A percentile compares a stretch with the other conserved stretches of the same genome.
phyloP scores from a whole-genome alignment of 306 rosid species.

The Quercus berberidifolia region DNA sequence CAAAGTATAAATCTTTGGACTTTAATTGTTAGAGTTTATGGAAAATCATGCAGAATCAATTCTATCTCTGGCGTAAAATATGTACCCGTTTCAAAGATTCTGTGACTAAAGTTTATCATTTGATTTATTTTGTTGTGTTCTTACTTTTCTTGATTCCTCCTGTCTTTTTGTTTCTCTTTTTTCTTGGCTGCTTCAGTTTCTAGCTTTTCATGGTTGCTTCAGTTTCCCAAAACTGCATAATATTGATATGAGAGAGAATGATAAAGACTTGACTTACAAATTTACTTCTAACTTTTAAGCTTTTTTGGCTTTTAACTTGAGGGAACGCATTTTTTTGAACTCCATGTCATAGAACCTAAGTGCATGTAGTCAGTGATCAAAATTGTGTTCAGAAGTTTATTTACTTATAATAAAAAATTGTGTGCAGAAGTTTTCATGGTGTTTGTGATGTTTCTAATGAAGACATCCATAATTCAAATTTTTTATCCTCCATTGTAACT shows the following conservation, averaged over 20 bases:
- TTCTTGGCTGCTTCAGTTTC: background rate
- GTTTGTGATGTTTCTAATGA: too few species aligned
- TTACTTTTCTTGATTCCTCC: background rate
- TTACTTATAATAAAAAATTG: background rate
- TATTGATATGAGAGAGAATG: background rate
- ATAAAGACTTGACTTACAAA: too few species aligned
- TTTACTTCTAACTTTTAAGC: too few species aligned
- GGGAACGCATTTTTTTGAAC: too few species aligned
- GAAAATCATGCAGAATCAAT: background rate
- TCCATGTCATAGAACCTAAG: too few species aligned
- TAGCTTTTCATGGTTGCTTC: background rate
- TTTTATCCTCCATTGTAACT: too few species aligned
- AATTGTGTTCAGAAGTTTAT: background rate
- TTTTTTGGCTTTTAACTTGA: too few species aligned
- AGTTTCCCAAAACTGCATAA: background rate
- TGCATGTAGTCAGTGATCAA: background rate
- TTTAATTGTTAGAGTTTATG: background rate
- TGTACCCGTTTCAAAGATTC: background rate
- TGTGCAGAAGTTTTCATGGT: too few species aligned
- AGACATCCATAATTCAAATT: too few species aligned
- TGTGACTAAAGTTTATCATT: background rate
- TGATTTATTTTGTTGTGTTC: background rate
- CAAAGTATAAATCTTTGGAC: background rate
- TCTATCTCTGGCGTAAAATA: background rate
- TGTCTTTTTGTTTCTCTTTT: background rate